Evolutionary conservation across 352 stramenopile species (phyloP).

Genomic region (Phytophthora litchii): DNA sequence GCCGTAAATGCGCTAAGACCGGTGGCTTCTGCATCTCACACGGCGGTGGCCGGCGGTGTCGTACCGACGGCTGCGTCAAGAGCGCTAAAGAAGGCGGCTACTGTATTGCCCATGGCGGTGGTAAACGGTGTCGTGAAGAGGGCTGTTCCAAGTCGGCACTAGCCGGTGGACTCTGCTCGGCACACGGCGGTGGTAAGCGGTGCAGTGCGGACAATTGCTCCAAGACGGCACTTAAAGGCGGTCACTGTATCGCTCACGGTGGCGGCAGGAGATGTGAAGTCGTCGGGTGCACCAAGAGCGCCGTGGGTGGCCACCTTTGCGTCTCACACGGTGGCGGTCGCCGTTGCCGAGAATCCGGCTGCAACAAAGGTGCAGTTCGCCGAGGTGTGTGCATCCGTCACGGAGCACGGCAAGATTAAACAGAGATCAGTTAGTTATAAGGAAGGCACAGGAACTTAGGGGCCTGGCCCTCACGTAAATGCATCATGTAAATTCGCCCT

Average conservation of each 20-base stretch:
- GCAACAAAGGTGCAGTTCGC: slow-evolving; percentile 73
- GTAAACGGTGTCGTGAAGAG: slow-evolving; percentile 57
- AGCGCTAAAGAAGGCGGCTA: slow-evolving; percentile 74
- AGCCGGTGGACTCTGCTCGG: slow-evolving; percentile 67
- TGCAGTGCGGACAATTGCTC: slow-evolving; percentile 52
- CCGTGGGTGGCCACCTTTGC: slow-evolving; percentile 62
- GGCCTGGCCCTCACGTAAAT: slow-evolving; percentile 34
- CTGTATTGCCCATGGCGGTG: slow-evolving; percentile 66
- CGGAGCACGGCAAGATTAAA: slow-evolving; percentile 41
- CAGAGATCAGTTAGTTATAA: slow-evolving; percentile 26
- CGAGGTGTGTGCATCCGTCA: slow-evolving; percentile 81
- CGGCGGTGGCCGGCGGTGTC: slow-evolving; percentile 65
- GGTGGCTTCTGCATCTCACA: slow-evolving; percentile 83
- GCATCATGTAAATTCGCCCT: slow-evolving; percentile 14
- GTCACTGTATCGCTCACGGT: slow-evolving; percentile 67
- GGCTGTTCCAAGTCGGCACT: slow-evolving; percentile 70
- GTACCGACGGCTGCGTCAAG: slow-evolving; percentile 62
- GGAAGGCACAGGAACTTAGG: slow-evolving; percentile 17
- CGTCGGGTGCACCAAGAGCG: slow-evolving; percentile 56
- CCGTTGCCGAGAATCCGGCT: slow-evolving; percentile 59
- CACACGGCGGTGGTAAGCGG: slow-evolving; percentile 70
- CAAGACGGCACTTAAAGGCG: slow-evolving; percentile 75
- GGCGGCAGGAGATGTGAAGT: slow-evolving; percentile 64
- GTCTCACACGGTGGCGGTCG: slow-evolving; percentile 69
- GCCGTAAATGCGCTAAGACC: slow-evolving; percentile 67